phyloP scores from a whole-genome alignment of 306 rosid genomes.

The Cicer yamashitae region DNA sequence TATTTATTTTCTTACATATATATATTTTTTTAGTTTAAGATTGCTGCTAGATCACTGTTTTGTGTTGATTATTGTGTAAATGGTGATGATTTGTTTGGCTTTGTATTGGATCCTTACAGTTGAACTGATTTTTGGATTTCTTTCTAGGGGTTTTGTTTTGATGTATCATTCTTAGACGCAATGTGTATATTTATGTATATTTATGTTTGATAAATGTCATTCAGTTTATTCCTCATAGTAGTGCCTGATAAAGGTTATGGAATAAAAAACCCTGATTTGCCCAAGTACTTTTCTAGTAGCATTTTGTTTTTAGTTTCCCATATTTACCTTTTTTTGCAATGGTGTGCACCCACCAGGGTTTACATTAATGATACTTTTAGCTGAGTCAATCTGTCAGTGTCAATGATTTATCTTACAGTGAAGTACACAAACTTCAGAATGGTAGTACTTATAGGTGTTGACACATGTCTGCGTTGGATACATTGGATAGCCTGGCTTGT shows the following conservation, averaged over 20 bases:
- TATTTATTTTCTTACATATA: not conserved
- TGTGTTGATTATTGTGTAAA: slow-evolving; percentile 33
- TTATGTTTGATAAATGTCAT: slow-evolving; percentile 45
- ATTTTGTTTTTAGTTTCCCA: slow-evolving; percentile 22
- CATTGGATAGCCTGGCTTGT: not conserved
- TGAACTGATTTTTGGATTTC: slow-evolving; percentile 24
- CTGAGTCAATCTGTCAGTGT: not conserved
- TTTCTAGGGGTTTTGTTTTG: slow-evolving; percentile 40
- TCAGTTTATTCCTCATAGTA: slow-evolving; percentile 13
- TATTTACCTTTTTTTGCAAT: not conserved
- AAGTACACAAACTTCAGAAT: slow-evolving; percentile 3
- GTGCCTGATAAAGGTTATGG: slow-evolving; percentile 32
- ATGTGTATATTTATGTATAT: slow-evolving; percentile 28
- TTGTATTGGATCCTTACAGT: slow-evolving; percentile 62
- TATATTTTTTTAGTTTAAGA: not conserved
- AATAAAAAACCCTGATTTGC: not conserved
- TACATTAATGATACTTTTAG: not conserved
- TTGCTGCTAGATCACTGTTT: slow-evolving; percentile 49
- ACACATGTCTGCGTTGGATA: not conserved
- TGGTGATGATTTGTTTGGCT: slow-evolving; percentile 35
- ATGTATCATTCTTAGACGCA: slow-evolving; percentile 39
- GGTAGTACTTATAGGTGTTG: not conserved
- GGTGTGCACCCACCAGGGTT: not conserved
- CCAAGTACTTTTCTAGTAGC: slow-evolving; percentile 10
- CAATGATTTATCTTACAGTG: slow-evolving; percentile 6